Evolutionary conservation across 2,329 filamentous ascomycete species (phyloP), one percentile per base, ranked within the genome.

Genomic region (Curvularia sp.): DNA sequence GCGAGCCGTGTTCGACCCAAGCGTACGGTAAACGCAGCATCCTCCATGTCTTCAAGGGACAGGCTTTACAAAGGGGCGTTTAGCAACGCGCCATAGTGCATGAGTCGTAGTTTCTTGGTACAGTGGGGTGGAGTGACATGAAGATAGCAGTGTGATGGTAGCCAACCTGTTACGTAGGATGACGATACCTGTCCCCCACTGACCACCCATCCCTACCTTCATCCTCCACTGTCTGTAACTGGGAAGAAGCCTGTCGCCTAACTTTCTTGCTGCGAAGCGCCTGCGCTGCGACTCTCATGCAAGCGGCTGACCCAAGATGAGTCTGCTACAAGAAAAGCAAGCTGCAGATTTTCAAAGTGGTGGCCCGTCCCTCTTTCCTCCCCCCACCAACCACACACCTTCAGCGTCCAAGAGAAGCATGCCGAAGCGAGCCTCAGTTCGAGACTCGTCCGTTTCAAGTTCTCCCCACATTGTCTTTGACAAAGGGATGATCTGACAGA

Each of bases 1-100:
- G 42, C 46, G 44, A 53, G 43, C 50, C 50, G 49, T 57, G 51
- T 55, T 28, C 31, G 49, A 58, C 51, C 51, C 55, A 55, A 41
- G 38, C 8, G 22, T 13, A 22, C 31, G 55, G 51, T 55, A 58
- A 54, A 49, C 33, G 12, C 13, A 52, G 8, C 31, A 28, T 41
- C 52, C 20, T 57, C 35, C 33, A 53, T n/a, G 9, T 47, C 42
- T 33, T 38, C 54, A 53, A 47, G 54, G 49, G 18, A 52, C 10
- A 13, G 39, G 44, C 44, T 18, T 44, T 5, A 26, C 42, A 28
- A 28, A 44, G 3, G 22, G 26, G 22, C 26, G 24, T 9, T n/a
- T 44, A 44, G 42, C 24, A 44, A 26, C 42, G 42, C 42, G 42
- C 42, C 24, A 28, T 26, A 28, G 22, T 22, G 42, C 42, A n/a